A percentile compares a stretch with the other conserved stretches of the same genome.
These are phyloP conservation scores for Bipolaris oryzae DNA, from an alignment of 2,329 filamentous ascomycete species.

Conservation along the genomic window DNA sequence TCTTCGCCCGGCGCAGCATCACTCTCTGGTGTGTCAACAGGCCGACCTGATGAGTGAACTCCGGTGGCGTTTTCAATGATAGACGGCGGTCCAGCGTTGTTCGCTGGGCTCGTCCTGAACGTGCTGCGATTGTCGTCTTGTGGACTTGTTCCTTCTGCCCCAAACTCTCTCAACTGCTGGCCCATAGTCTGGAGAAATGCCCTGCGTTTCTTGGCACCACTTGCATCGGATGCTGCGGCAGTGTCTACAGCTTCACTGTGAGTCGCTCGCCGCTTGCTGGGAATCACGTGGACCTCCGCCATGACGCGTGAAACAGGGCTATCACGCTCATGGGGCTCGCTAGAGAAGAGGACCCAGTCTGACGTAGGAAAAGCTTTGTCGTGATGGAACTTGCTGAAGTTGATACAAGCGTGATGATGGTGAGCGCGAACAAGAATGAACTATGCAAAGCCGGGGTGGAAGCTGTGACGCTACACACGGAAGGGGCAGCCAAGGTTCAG, in stretches of 20 bases:
- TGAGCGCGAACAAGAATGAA: background rate
- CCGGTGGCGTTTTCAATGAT: conserved; percentile 7
- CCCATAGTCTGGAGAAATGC: conserved; percentile 36
- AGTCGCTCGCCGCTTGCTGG: conserved; percentile 25
- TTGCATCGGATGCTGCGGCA: conserved; percentile 3
- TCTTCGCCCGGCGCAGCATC: conserved; percentile 30
- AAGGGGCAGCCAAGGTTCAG: background rate
- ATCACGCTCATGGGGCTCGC: background rate
- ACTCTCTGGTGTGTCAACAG: conserved; percentile 24
- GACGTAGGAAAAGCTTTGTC: background rate
- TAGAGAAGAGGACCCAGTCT: background rate
- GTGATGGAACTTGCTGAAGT: background rate
- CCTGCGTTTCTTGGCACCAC: conserved; percentile 24
- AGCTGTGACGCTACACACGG: background rate
- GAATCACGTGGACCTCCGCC: conserved; percentile 19
- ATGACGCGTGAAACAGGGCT: conserved; percentile 10
- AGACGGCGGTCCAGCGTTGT: conserved; percentile 12
- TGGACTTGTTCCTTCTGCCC: conserved; percentile 29
- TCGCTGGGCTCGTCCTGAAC: conserved; percentile 25
- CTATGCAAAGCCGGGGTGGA: background rate
- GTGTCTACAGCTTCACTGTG: conserved; percentile 14
- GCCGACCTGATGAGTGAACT: conserved; percentile 1
- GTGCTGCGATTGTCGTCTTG: conserved; percentile 24
- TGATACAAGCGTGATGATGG: background rate
- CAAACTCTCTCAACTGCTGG: conserved; percentile 34